A percentile compares a stretch with the other conserved stretches of the same genome.
These are phyloP conservation scores for Polygonum maritimum DNA, from an alignment of 148 eudicot species.

Conservation along the genomic window DNA sequence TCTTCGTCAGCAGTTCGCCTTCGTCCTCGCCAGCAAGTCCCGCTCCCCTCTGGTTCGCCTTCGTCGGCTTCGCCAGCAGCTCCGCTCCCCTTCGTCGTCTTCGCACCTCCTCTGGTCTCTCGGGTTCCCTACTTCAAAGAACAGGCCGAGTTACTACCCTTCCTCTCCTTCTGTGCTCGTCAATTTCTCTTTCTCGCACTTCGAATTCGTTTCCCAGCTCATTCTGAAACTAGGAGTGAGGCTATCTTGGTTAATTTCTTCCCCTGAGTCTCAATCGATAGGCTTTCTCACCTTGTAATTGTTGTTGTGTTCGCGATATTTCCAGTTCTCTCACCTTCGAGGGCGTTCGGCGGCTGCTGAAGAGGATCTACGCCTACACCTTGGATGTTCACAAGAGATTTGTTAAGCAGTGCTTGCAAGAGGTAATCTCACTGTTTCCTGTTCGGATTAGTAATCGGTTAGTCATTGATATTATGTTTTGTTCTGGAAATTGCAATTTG, in stretches of 20 bases:
- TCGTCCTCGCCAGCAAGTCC: too few species aligned
- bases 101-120: constrained; percentile 14
- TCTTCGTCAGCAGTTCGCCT: too few species aligned
- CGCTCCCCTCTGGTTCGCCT: too few species aligned
- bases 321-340: constrained; percentile 76
- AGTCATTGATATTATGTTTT: neutral
- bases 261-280: neutral
- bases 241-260: neutral
- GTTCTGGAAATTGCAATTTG: neutral
- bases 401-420: constrained; percentile 43
- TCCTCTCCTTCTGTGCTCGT: constrained; percentile 12
- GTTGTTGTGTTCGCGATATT: neutral
- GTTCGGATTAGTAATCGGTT: neutral
- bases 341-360: constrained; percentile 64
- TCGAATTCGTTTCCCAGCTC: neutral
- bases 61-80: too few species aligned
- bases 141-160: constrained; percentile 49
- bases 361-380: constrained; percentile 66
- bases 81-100: too few species aligned
- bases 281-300: neutral
- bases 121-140: constrained; percentile 55
- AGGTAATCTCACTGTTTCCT: constrained; percentile 27
- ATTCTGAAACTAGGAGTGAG: neutral
- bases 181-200: neutral
- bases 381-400: constrained; percentile 67